These are phyloP conservation scores for Nemania abortiva DNA, from an alignment of 2,329 filamentous ascomycete genomes.

Conservation along the genomic window DNA sequence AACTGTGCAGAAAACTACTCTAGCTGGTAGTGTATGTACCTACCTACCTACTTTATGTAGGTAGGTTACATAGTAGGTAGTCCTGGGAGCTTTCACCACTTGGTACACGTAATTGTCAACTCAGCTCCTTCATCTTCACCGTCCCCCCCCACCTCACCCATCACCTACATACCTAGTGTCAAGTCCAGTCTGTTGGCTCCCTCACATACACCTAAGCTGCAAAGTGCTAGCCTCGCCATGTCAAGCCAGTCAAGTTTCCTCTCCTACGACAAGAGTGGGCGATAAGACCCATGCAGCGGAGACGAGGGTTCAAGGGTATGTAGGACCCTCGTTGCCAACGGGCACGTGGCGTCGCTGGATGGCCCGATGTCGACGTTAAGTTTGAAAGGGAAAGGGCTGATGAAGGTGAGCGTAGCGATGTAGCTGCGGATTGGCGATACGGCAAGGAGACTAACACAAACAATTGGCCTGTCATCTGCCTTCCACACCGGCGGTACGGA, in stretches of 20 bases:
- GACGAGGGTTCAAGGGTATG: background rate
- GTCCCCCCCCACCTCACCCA: background rate
- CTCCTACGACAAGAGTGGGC: background rate
- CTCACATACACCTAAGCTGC: background rate
- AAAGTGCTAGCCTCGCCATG: background rate
- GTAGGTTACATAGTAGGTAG: background rate
- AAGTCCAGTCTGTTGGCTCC: background rate
- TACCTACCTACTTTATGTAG: no score
- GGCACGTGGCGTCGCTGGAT: background rate
- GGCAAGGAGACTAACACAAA: background rate
- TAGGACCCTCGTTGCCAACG: no score
- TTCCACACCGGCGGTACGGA: background rate
- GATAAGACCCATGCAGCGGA: background rate
- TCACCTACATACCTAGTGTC: background rate
- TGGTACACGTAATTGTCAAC: constrained; percentile 3
- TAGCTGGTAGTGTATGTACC: no score
- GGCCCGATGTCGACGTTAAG: background rate
- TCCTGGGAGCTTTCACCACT: background rate
- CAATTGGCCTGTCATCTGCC: background rate
- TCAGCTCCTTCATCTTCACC: background rate
- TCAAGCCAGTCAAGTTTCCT: background rate
- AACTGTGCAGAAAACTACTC: no score
- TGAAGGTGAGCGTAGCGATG: background rate
- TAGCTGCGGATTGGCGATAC: background rate
- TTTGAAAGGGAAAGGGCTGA: background rate